Base-by-base conservation (phyloP, 2,329 filamentous ascomycete genomes). In the Lecanoromycetidae sp. region DNA sequence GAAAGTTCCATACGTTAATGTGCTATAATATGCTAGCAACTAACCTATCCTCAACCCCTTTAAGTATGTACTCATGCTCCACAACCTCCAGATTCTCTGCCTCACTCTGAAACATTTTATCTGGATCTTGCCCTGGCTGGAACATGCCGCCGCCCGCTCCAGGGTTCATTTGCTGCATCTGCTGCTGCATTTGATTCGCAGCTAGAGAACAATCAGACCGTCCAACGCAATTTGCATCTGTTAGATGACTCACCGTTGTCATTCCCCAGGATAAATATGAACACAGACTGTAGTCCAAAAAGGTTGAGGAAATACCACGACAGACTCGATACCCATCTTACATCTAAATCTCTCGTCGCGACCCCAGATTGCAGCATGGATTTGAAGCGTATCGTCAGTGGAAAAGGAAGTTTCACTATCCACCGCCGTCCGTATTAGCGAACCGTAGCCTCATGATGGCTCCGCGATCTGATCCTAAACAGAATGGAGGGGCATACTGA, bases 251-350 rank as follows among this genome's bases (percentile, higher is more conserved):
- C 72, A 95, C 88, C 81, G 65, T 96, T 96, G 60, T 98, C 93
- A 63, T 84, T 94, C 7, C 91, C 91, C 12, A 98, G 75, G 41
- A 98, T 81, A 64, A 95, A 96, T 61, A 91, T 94, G 65, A 98
- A 98, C 49, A 98, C 88, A 46, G 90, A 87, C 65, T 96, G 90
- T 49, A 98, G 72, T 38, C 93, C 91, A 63, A 98, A 96, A 54
- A 98, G 80, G 60, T 93, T 96, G 56, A 98, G 70, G 62, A 98
- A 96, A 71, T 98, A 98, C 88, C 91, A 98, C 51, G 87, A 94
- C 65, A 98, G 80, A 66, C 87, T 94, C 1, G 88, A 95, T 68
- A 98, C 94, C 91, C 91, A 98, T 66, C 90, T 78, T 9, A 94
- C 91, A 61, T 98, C 93, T 70, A 98, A 81, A 63, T 98, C 91